Evolutionary conservation across 2,329 filamentous ascomycete species (phyloP).

Genomic region (Cercospora citrullina): DNA sequence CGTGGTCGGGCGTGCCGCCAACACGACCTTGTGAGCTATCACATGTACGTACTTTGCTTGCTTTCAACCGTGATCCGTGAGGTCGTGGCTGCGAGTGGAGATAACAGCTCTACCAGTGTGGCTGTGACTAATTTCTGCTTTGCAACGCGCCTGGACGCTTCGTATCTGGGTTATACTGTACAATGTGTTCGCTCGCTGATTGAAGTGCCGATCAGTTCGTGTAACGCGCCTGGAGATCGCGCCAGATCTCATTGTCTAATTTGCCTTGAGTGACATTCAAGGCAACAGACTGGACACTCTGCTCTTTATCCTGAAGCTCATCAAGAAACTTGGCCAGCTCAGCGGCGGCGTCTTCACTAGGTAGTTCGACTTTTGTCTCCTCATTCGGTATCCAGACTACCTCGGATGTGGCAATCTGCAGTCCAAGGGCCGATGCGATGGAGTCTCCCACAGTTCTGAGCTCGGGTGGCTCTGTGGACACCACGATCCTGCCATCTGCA

Average conservation of each 20-base stretch:
- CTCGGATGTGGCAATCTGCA: conserved; percentile 72
- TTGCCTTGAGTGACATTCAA: conserved; percentile 59
- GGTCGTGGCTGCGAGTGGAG: too few relatives aligned
- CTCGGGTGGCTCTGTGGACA: conserved; percentile 68
- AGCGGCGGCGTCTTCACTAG: conserved; percentile 57
- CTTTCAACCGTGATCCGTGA: too few relatives aligned
- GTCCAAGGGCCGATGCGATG: conserved; percentile 61
- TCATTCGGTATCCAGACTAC: conserved; percentile 84
- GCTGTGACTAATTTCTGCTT: background rate
- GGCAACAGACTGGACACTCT: conserved; percentile 77
- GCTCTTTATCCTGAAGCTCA: conserved; percentile 61
- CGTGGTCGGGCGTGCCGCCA: too few relatives aligned
- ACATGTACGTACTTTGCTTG: too few relatives aligned
- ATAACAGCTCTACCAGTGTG: too few relatives aligned
- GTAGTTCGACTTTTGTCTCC: conserved; percentile 69
- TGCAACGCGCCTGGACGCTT: background rate
- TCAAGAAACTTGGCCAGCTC: conserved; percentile 62
- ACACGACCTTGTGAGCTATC: too few relatives aligned
- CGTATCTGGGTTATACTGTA: too few relatives aligned
- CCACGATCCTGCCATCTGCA: conserved; percentile 66
- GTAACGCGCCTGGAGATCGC: conserved; percentile 31
- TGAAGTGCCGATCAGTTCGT: background rate
- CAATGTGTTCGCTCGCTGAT: too few relatives aligned
- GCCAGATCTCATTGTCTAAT: conserved; percentile 31
- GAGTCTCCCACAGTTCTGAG: conserved; percentile 65